phyloP scores from a whole-genome alignment of 2,329 filamentous ascomycete species.

The Magnaporthales sp. region DNA sequence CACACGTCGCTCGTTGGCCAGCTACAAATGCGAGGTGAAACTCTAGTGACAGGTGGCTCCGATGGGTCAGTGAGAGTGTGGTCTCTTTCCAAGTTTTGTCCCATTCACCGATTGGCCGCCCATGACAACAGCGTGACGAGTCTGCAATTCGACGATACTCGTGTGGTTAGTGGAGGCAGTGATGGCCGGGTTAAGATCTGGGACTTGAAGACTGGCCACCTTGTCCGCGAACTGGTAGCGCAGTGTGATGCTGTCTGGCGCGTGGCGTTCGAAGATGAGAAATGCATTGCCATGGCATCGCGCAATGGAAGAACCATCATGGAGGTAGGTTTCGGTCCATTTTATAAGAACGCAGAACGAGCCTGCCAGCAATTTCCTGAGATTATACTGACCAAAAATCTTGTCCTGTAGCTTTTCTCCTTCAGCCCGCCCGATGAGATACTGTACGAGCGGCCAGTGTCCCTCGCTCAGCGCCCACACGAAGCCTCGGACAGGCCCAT shows the following conservation, averaged over 20 bases:
- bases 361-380: background rate
- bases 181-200: slow-evolving; percentile 98
- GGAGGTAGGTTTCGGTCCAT: slow-evolving; percentile 61
- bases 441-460: slow-evolving; percentile 43
- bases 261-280: slow-evolving; percentile 96
- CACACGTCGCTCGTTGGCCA: slow-evolving; percentile 96
- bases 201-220: slow-evolving; percentile 85
- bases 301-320: slow-evolving; percentile 83
- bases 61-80: slow-evolving; percentile 95
- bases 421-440: slow-evolving; percentile 79
- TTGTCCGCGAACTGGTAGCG: slow-evolving; percentile 83
- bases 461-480: slow-evolving; percentile 36
- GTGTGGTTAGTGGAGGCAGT: slow-evolving; percentile 91
- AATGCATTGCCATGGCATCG: slow-evolving; percentile 91
- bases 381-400: background rate
- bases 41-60: slow-evolving; percentile 89
- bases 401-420: slow-evolving; percentile 67
- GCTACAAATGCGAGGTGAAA: slow-evolving; percentile 89
- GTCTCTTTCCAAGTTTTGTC: slow-evolving; percentile 83
- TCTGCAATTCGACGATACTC: slow-evolving; percentile 90
- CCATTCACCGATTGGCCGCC: slow-evolving; percentile 88
- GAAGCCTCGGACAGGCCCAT: slow-evolving; percentile 38
- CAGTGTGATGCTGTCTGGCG: slow-evolving; percentile 95
- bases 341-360: background rate
- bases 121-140: slow-evolving; percentile 98